Evolutionary conservation across 805 yeast species (phyloP).

Genomic region (Myxozyma geophila): DNA sequence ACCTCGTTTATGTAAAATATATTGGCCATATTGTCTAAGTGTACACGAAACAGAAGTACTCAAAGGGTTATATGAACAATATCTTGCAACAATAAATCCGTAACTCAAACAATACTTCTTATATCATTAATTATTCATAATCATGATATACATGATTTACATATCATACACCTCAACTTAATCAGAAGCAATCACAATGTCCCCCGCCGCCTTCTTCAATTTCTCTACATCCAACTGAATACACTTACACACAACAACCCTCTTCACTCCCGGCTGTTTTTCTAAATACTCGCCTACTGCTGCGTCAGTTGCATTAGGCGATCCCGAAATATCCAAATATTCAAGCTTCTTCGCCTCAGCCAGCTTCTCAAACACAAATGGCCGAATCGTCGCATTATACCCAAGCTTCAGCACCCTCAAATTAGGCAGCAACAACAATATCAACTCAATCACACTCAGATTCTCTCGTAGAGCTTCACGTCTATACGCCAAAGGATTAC

Average conservation of each 20-base stretch:
- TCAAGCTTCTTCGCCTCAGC: neutral
- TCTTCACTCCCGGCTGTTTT: neutral
- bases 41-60: too few relatives aligned
- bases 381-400: conserved; percentile 8
- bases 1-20: too few relatives aligned
- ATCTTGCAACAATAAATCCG: too few relatives aligned
- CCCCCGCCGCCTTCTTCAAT: neutral
- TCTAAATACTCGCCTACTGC: neutral
- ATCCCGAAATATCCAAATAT: conserved; percentile 3
- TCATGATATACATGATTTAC: neutral
- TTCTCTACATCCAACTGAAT: conserved; percentile 1
- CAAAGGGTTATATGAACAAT: too few relatives aligned
- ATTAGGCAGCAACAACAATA: neutral
- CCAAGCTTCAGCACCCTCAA: conserved; percentile 1
- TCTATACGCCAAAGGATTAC: neutral
- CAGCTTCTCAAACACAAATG: conserved; percentile 1
- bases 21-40: too few relatives aligned
- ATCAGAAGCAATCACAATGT: neutral
- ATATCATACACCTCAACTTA: neutral
- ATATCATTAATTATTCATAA: too few relatives aligned
- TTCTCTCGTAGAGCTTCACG: neutral
- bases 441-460: conserved; percentile 4
- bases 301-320: conserved; percentile 5
- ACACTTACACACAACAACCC: conserved; percentile 6
- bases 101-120: too few relatives aligned